Conservation (phyloP, 2,329 filamentous ascomycete species). For the Xylaria sp. region DNA sequence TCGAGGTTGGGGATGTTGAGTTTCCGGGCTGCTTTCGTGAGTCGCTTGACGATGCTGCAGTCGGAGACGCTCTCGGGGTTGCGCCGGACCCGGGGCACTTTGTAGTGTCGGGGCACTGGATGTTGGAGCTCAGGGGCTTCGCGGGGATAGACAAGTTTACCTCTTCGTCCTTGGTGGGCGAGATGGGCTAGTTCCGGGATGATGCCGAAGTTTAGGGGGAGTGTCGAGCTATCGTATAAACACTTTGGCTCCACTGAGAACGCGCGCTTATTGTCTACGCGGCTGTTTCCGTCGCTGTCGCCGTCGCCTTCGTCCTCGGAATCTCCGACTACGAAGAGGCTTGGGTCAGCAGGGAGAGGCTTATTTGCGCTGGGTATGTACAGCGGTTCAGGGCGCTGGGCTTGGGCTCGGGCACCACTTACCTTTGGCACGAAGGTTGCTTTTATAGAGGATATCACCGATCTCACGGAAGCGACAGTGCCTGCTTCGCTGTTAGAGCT, state of each 20-base stretch:
- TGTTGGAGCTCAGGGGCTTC: neutral
- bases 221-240: neutral
- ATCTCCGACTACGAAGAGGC: slow-evolving; percentile 3
- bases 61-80: slow-evolving; percentile 7
- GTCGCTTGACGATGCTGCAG: slow-evolving; percentile 15
- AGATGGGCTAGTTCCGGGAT: slow-evolving; percentile 22
- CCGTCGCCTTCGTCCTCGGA: neutral
- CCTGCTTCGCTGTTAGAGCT: neutral
- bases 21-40: slow-evolving; percentile 23
- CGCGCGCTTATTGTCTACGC: neutral
- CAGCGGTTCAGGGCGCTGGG: neutral
- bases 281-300: neutral
- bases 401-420: neutral
- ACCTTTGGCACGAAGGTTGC: neutral
- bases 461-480: neutral
- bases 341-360: neutral
- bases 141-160: neutral
- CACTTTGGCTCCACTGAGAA: neutral
- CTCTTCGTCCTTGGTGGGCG: neutral
- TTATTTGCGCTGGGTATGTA: neutral
- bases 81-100: neutral
- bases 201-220: neutral
- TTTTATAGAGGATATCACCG: neutral
- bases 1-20: slow-evolving; percentile 11
- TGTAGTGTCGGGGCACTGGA: neutral